phyloP scores from a whole-genome alignment of 1,284 basidiomycete species.

The Puccinia horiana region DNA sequence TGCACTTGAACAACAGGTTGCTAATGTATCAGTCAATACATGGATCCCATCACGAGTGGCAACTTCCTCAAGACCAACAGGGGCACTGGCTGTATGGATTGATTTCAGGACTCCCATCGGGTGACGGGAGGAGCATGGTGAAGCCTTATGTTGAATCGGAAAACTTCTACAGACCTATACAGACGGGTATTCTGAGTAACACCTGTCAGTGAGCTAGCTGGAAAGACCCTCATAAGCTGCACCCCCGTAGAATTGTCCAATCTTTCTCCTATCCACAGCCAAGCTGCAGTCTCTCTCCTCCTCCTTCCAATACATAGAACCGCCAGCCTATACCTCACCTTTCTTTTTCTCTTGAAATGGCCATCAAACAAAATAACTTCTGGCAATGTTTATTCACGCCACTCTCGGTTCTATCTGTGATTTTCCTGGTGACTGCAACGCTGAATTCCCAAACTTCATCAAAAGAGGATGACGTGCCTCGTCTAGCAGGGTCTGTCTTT shows the following conservation, averaged over 20 bases:
- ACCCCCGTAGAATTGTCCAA: too few relatives aligned
- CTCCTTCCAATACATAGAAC: too few relatives aligned
- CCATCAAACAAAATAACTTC: conserved; percentile 6
- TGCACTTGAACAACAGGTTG: neutral
- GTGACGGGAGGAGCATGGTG: too few relatives aligned
- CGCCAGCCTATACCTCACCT: too few relatives aligned
- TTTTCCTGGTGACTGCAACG: too few relatives aligned
- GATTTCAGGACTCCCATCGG: neutral
- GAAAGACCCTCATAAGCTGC: too few relatives aligned
- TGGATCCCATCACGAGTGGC: neutral
- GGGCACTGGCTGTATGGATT: neutral
- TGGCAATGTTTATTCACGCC: conserved; percentile 10
- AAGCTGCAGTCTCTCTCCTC: too few relatives aligned
- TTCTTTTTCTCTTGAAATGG: neutral
- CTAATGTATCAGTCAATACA: neutral
- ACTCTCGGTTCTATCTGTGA: neutral
- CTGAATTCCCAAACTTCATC: neutral
- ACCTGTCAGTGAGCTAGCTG: too few relatives aligned
- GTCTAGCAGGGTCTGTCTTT: neutral
- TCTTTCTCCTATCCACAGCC: too few relatives aligned
- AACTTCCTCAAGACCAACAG: neutral
- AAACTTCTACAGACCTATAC: too few relatives aligned
- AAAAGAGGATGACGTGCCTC: neutral
- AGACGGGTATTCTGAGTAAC: too few relatives aligned
- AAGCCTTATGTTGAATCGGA: too few relatives aligned